Evolutionary conservation across 2,329 filamentous ascomycete genomes (phyloP), one percentile per base, ranked within the genome.

Genomic region (Nemania sp.): DNA sequence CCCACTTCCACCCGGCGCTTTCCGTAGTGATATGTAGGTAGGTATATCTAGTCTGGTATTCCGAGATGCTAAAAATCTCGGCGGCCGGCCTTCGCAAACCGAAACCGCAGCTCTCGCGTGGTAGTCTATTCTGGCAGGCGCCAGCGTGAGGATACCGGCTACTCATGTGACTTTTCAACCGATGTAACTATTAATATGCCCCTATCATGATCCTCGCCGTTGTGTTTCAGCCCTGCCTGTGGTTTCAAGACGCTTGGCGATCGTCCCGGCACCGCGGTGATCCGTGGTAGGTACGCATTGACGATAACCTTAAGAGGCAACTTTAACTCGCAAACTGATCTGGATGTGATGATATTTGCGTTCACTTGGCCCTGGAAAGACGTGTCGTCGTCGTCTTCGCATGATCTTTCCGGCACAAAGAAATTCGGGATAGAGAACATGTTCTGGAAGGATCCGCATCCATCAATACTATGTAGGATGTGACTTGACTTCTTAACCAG

Each of bases 161-260:
- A 20, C 22, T 52, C 26, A 35, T 54, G 35, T 41, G 47, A 45
- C 29, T 20, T 60, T 52, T 8, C 47, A 27, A 41, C 18, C 27
- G 29, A 51, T 59, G 32, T 26, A 53, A 20, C 29, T 56, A 51
- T 29, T n/a, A 56, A 52, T 24, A 38, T 20, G n/a, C 47, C 38
- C 53, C 43, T 53, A 51, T 29, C 43, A 53, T 43, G 57, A 62
- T 56, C 56, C 64, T 68, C 58, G 49, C 69, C 62, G 63, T 66
- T 66, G 61, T 67, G 75, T 77, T 75, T 76, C 73, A 77, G 73
- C 55, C 64, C 65, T 69, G 57, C 60, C 68, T 53, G 61, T 43
- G 64, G 74, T 77, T 77, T 77, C 75, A 58, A 68, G 65, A 68
- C 71, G 63, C 71, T 73, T 75, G 67, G 73, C 68, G 68, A 65